phyloP scores from a whole-genome alignment of 306 rosid genomes.

The Cicer yamashitae region DNA sequence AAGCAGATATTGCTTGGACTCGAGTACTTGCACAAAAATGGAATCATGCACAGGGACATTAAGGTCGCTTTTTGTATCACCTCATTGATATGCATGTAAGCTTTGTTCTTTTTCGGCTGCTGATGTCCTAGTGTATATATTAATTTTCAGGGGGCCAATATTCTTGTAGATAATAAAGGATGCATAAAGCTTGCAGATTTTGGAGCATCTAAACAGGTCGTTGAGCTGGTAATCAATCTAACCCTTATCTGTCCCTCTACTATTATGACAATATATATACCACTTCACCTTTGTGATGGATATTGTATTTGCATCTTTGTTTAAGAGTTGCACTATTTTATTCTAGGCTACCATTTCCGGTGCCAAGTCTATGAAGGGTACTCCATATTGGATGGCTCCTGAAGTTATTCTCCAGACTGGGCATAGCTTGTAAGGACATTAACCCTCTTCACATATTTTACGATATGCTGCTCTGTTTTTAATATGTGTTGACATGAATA shows the following conservation, averaged over 20 bases:
- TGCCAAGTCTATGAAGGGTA: conserved; percentile 99
- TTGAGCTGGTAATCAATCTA: conserved; percentile 83
- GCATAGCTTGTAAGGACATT: conserved; percentile 92
- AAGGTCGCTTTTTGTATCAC: conserved; percentile 60
- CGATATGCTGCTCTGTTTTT: conserved; percentile 35
- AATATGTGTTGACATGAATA: conserved; percentile 31
- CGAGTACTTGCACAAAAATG: conserved; percentile 92
- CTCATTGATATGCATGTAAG: conserved; percentile 27
- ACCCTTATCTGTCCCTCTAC: conserved; percentile 36
- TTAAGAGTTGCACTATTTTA: conserved; percentile 41
- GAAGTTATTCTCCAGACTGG: conserved; percentile 99
- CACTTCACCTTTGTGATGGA: conserved; percentile 34
- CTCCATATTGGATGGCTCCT: conserved; percentile 99
- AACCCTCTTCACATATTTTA: conserved; percentile 42
- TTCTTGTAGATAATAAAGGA: conserved; percentile 98
- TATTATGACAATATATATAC: conserved; percentile 17
- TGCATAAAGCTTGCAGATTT: conserved; percentile 99
- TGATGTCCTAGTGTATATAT: conserved; percentile 32
- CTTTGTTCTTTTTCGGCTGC: conserved; percentile 27
- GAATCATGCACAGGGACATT: conserved; percentile 99
- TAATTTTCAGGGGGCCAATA: conserved; percentile 92
- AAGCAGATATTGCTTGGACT: conserved; percentile 89
- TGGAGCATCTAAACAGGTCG: conserved; percentile 99
- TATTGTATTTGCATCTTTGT: conserved; percentile 38
- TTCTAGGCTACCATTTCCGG: conserved; percentile 95